Percentiles rank a stretch among this genome's conserved stretches.
Conservation (phyloP, 306 rosid species). For the Citrullus mucosospermus region DNA sequence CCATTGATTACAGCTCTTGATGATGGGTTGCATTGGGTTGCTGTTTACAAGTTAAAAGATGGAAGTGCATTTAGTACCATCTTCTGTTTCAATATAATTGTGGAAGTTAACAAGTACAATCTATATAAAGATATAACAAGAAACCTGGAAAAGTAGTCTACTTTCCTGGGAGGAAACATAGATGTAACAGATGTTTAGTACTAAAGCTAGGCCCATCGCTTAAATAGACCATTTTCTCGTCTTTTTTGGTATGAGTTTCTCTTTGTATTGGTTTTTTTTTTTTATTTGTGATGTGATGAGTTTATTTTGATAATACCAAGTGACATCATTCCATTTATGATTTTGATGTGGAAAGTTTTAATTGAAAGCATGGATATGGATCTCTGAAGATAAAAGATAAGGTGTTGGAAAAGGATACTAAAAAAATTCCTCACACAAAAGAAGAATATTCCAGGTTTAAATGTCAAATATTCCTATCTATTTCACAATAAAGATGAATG, state of each 20-base stretch:
- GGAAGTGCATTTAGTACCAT: neutral
- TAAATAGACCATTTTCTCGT: neutral
- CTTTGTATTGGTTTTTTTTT: too few species aligned
- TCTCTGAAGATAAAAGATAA: neutral
- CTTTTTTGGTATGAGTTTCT: neutral
- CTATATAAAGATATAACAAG: neutral
- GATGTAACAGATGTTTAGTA: neutral
- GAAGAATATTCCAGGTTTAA: neutral
- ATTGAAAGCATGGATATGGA: neutral
- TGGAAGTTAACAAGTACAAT: neutral
- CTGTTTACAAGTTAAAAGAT: neutral
- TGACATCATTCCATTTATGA: slow-evolving; percentile 4
- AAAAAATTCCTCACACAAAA: neutral
- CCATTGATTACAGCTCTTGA: neutral
- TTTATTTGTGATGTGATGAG: neutral
- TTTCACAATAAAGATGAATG: neutral
- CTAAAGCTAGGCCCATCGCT: neutral
- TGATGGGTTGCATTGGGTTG: neutral
- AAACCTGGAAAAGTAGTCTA: neutral
- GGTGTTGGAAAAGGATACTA: neutral
- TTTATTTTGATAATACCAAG: slow-evolving; percentile 1
- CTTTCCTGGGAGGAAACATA: neutral
- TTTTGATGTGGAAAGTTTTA: neutral
- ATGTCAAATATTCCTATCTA: neutral
- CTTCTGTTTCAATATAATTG: neutral